Base-by-base conservation (phyloP, 305 asterid species). In the Euphrasia arctica region DNA sequence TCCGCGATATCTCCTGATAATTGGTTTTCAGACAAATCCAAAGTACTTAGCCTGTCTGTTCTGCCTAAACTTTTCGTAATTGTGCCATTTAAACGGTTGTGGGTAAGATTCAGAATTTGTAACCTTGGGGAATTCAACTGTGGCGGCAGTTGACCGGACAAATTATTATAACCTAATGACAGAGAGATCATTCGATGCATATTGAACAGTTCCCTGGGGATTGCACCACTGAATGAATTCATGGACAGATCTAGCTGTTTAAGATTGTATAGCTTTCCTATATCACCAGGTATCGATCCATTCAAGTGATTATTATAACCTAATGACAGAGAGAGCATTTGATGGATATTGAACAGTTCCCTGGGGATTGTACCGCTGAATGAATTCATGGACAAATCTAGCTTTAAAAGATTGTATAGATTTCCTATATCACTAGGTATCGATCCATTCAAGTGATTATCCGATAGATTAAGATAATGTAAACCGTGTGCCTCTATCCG, bases 71-170 rank as follows among this genome's bases (percentile, higher is more conserved):
- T 10, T 67, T 28, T n/a, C 0, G 77, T 31, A 31, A 75, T 27
- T 8, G 22, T 25, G 6, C 80, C 80, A 15, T 25, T 1, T 14
- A 75, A 51, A 12, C 48, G 31, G 61, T 75, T 75, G 45, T 55
- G 74, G 7, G 76, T 22, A 47, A 75, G 57, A 43, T 67, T 47
- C 8, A 75, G 60, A 22, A 6, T 27, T 39, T 52, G 3, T 32
- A 79, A 58, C 4, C 51, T 64, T 31, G 10, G 62, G 5, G 49
- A n/a, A 18, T n/a, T 58, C 66, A 73, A 48, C 8, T 13, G 25
- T 1, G 32, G 39, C 6, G 80, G 83, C 45, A 79, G 70, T 60
- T 63, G 72, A 36, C 80, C 66, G 3, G 72, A 54, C 54, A 79
- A 58, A 18, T 52, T 58, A 54, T 79, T 79, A 48, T 45, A 31